Evolutionary conservation across 306 rosid genomes (phyloP).

Genomic region (Rosa persica): DNA sequence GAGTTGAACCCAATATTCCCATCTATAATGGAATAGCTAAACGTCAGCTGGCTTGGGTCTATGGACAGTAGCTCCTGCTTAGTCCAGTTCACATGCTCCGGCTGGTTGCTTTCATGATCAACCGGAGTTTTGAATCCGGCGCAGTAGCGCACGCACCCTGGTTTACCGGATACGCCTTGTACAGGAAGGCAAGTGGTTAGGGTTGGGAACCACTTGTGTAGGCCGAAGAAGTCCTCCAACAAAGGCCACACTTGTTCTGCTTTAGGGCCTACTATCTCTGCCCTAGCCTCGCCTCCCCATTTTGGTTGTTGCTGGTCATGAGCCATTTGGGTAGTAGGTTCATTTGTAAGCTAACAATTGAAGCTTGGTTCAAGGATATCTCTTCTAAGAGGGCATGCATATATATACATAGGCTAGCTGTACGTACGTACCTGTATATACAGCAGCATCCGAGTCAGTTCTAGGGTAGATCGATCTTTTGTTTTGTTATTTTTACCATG

Average conservation of each 20-base stretch:
- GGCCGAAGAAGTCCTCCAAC: slow-evolving; percentile 60
- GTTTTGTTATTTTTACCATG: no score
- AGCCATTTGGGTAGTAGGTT: slow-evolving; percentile 10
- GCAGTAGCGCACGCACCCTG: slow-evolving; percentile 60
- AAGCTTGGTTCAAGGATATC: neutral
- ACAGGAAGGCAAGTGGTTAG: slow-evolving; percentile 44
- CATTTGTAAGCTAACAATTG: neutral
- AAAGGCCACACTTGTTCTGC: slow-evolving; percentile 57
- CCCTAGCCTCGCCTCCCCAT: slow-evolving; percentile 49
- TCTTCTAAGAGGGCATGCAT: neutral
- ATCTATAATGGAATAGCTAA: slow-evolving; percentile 40
- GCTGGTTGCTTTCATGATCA: slow-evolving; percentile 4
- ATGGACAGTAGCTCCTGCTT: slow-evolving; percentile 51
- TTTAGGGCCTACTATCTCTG: slow-evolving; percentile 30
- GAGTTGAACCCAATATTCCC: slow-evolving; percentile 58
- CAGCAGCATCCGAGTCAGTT: no score
- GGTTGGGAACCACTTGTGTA: slow-evolving; percentile 55
- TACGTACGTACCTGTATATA: no score
- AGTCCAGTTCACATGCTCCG: slow-evolving; percentile 41
- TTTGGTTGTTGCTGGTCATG: slow-evolving; percentile 12
- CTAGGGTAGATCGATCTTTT: no score
- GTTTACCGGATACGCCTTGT: slow-evolving; percentile 47
- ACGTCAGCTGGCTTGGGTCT: slow-evolving; percentile 26
- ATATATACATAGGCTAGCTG: neutral
- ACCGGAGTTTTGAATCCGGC: slow-evolving; percentile 56